A percentile compares a stretch with the other conserved stretches of the same genome.
Conservation (phyloP, 306 rosid species). For the Amphicarpaea edgeworthii region DNA sequence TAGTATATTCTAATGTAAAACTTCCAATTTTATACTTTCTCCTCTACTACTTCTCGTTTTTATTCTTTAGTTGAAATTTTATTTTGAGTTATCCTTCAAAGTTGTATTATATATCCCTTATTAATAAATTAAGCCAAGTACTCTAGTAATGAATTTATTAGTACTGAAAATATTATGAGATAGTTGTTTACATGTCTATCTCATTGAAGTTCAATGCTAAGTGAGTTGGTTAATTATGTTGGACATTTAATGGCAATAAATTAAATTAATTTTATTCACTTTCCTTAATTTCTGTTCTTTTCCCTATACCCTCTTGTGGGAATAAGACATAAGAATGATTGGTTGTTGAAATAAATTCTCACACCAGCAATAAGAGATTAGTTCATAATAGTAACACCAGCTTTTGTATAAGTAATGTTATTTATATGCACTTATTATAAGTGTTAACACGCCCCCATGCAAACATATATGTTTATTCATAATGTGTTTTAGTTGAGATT, state of each 20-base stretch:
- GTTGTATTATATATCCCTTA: neutral
- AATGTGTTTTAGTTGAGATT: no score
- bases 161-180: neutral
- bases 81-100: neutral
- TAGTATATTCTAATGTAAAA: conserved; percentile 7
- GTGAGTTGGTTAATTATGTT: neutral
- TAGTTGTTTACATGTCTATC: neutral
- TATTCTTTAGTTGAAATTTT: neutral
- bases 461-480: no score
- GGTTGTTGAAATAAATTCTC: conserved; percentile 28
- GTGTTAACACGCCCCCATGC: no score
- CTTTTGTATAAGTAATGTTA: no score
- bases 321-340: conserved; percentile 5
- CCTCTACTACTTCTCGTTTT: neutral
- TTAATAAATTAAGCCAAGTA: neutral
- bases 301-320: neutral
- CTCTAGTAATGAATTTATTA: conserved; percentile 3
- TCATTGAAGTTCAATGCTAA: neutral
- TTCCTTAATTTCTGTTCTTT: conserved; percentile 20
- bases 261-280: neutral
- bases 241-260: neutral
- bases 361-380: no score
- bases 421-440: no score
- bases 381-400: no score
- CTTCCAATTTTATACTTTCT: neutral